Base-by-base conservation (phyloP, 768 basidiomycete genomes). In the Leccinum fibrillosum region DNA sequence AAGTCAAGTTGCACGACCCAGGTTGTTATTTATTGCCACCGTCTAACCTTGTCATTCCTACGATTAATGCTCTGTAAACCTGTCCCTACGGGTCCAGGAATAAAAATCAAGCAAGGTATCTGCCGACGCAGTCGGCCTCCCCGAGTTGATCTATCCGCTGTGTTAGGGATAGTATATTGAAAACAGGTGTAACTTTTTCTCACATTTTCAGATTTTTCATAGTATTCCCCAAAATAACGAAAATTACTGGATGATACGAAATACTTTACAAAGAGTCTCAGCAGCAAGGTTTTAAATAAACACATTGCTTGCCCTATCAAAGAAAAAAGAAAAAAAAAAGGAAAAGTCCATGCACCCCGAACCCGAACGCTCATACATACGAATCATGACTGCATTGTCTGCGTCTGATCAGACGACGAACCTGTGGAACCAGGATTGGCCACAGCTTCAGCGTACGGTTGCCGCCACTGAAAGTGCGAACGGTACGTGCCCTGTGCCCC, bases 351-450 rank as follows among this genome's bases (percentile, higher is more conserved):
- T 23, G 21, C 21, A 10, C 2, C 3, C 37, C 15, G 12, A 50
- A 28, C 28, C 28, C 28, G 28, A 28, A 28, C 26, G 17, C 15
- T 19, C 48, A n/a, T 30, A 50, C 35, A 9, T 13, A 17, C 17
- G 8, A 23, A 51, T 65, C 53, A 67, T 2, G 62, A 58, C 54
- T 56, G 54, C 59, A 52, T 57, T 37, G 58, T 44, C 52, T 55
- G 58, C 25, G 55, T 30, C 45, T 58, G 64, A 45, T 51, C 59
- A 39, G 68, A 62, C 54, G 66, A 66, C 50, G 39, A 42, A 42
- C 65, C 69, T 67, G 69, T 70, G 17, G 61, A 62, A 23, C 73
- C 77, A 67, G 60, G 58, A 35, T 74, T 74, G 62, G 79, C 72
- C 48, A 70, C 69, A 26, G 76, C 77, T 51, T 76, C 73, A 25